These are phyloP conservation scores for Candida coquimbonensis DNA, from an alignment of 805 yeast species.

Conservation along the genomic window DNA sequence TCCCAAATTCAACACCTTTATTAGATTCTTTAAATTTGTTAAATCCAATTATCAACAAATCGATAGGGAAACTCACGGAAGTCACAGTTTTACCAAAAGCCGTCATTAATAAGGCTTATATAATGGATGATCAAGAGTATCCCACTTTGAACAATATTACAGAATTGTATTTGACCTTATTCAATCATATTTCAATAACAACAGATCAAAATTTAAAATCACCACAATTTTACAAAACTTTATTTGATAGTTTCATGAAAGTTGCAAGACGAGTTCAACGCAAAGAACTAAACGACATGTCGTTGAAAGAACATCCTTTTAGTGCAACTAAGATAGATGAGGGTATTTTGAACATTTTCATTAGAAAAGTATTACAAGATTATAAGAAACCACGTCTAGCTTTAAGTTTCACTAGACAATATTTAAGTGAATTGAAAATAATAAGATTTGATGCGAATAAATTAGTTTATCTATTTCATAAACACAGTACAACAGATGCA, in stretches of 20 bases:
- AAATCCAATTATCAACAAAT: slow-evolving; percentile 8
- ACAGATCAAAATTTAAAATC: not conserved
- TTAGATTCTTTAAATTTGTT: slow-evolving; percentile 15
- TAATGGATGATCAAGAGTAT: not conserved
- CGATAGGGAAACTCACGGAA: not conserved
- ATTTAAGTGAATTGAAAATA: slow-evolving; percentile 2
- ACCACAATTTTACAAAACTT: not conserved
- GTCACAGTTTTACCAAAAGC: not conserved
- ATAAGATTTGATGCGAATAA: slow-evolving; percentile 6
- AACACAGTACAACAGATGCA: not conserved
- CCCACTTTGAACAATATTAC: slow-evolving; percentile 13
- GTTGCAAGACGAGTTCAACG: not conserved
- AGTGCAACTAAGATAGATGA: slow-evolving; percentile 11
- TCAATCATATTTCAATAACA: slow-evolving; percentile 7
- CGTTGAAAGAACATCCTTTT: slow-evolving; percentile 9
- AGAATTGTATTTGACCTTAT: slow-evolving; percentile 11
- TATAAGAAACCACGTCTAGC: slow-evolving; percentile 11
- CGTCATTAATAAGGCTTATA: slow-evolving; percentile 7
- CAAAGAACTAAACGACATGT: not conserved
- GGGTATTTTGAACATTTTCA: slow-evolving; percentile 12
- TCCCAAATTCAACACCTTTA: slow-evolving; percentile 6
- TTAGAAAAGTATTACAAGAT: slow-evolving; percentile 7
- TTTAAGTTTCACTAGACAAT: slow-evolving; percentile 10
- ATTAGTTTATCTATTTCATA: slow-evolving; percentile 1
- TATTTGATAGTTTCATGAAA: not conserved